Percentiles rank a stretch among this genome's conserved stretches.
These are phyloP conservation scores for Yamadazyma nakazawae DNA, from an alignment of 805 yeast genomes.

Conservation along the genomic window DNA sequence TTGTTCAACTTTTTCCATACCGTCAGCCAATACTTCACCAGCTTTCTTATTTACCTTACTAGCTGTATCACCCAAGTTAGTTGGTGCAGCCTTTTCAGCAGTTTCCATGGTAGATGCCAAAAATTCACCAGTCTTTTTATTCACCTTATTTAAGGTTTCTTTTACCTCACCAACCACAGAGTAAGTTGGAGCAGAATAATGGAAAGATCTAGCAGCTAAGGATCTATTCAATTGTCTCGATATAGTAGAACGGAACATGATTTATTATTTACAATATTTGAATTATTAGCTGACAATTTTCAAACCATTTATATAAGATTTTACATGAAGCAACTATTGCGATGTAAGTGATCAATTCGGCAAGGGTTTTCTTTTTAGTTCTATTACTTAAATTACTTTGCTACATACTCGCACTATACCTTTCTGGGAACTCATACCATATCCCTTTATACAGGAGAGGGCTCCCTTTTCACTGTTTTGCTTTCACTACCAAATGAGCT, in stretches of 20 bases:
- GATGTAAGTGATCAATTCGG: constrained; percentile 10
- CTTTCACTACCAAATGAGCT: no score
- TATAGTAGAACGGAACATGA: constrained; percentile 8
- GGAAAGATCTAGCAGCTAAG: constrained; percentile 10
- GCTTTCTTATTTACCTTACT: constrained; percentile 21
- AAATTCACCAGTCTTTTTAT: constrained; percentile 40
- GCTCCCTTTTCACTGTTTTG: no score
- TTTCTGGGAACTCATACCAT: no score
- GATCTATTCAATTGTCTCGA: constrained; percentile 7
- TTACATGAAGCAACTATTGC: constrained; percentile 13
- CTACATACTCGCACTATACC: neutral
- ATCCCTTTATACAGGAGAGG: no score
- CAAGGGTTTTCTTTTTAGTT: neutral
- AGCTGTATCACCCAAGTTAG: constrained; percentile 21
- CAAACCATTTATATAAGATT: constrained; percentile 4
- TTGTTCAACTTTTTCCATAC: constrained; percentile 17
- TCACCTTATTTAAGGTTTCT: constrained; percentile 28
- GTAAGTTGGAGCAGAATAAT: constrained; percentile 10
- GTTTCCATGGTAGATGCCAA: constrained; percentile 38
- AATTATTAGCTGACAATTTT: neutral
- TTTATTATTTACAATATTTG: neutral
- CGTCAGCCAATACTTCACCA: constrained; percentile 21
- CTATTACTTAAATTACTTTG: neutral
- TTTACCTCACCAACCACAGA: constrained; percentile 35
- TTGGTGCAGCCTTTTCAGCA: constrained; percentile 28